Percentiles rank a stretch among this genome's conserved stretches.
These are phyloP conservation scores for Hippophae tibetana DNA, from an alignment of 306 rosid species.

Conservation along the genomic window DNA sequence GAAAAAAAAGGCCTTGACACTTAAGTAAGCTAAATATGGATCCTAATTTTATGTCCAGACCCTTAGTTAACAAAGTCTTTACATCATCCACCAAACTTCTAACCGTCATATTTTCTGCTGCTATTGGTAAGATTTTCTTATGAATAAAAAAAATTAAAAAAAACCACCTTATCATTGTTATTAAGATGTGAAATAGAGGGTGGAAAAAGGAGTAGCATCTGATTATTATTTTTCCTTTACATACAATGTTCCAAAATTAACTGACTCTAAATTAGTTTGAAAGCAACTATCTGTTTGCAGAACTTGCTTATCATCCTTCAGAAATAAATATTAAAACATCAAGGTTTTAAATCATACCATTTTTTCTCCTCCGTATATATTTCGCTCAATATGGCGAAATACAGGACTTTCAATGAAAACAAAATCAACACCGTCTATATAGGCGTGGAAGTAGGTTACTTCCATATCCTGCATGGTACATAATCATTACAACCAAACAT, in stretches of 20 bases:
- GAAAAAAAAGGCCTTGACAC: too few species aligned
- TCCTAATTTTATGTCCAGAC: too few species aligned
- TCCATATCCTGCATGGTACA: conserved; percentile 62
- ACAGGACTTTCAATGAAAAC: conserved; percentile 58
- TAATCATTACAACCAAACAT: conserved; percentile 5
- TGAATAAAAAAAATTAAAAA: too few species aligned
- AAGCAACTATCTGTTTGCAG: not conserved
- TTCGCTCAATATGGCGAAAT: conserved; percentile 40
- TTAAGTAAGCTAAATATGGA: too few species aligned
- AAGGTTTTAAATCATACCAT: conserved; percentile 37
- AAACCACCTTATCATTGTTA: too few species aligned
- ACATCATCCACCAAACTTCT: too few species aligned
- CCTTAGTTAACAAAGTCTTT: too few species aligned
- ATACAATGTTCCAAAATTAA: not conserved
- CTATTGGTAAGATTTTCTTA: too few species aligned
- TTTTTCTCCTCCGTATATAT: conserved; percentile 75
- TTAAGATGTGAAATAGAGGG: too few species aligned
- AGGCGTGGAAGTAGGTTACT: conserved; percentile 64
- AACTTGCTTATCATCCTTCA: not conserved
- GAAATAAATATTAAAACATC: conserved; percentile 9
- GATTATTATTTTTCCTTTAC: not conserved
- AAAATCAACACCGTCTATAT: conserved; percentile 81
- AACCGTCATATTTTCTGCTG: too few species aligned
- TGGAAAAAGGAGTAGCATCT: too few species aligned
- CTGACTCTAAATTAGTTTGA: not conserved